phyloP scores from a whole-genome alignment of 257 asterid species.

The Nicotiana benthamiana region DNA sequence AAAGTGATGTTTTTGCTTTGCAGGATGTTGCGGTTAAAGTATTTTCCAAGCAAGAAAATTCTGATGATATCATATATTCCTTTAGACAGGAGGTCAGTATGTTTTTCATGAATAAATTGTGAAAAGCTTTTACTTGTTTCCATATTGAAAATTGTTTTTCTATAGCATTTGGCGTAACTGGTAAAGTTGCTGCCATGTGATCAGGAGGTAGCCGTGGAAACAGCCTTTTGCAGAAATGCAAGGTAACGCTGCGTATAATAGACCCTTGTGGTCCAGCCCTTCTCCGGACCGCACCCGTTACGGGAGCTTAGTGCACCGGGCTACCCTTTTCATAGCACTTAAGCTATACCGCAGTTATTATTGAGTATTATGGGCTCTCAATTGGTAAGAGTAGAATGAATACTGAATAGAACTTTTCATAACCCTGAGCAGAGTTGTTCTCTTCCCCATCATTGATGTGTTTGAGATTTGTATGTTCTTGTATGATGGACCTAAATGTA shows the following conservation, averaged over 20 bases:
- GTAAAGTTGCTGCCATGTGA: no score
- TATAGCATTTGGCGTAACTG: neutral
- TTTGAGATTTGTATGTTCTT: neutral
- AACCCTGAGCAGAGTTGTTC: neutral
- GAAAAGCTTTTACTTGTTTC: neutral
- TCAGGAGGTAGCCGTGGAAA: no score
- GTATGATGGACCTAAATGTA: neutral
- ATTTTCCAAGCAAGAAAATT: constrained; percentile 75
- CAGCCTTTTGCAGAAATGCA: no score
- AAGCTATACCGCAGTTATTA: neutral
- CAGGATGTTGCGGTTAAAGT: constrained; percentile 99
- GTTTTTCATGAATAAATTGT: neutral
- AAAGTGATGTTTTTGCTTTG: constrained; percentile 10
- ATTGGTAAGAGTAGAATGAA: neutral
- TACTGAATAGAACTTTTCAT: neutral
- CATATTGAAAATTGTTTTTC: neutral
- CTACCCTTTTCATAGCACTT: neutral
- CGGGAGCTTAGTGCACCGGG: no score
- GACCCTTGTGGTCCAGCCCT: no score
- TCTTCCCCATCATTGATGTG: neutral
- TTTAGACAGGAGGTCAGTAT: constrained; percentile 89
- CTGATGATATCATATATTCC: constrained; percentile 67
- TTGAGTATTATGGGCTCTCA: neutral
- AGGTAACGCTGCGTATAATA: no score
- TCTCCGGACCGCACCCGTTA: no score